phyloP scores from a whole-genome alignment of 805 yeast genomes.

The Ogataea wickerhamii region DNA sequence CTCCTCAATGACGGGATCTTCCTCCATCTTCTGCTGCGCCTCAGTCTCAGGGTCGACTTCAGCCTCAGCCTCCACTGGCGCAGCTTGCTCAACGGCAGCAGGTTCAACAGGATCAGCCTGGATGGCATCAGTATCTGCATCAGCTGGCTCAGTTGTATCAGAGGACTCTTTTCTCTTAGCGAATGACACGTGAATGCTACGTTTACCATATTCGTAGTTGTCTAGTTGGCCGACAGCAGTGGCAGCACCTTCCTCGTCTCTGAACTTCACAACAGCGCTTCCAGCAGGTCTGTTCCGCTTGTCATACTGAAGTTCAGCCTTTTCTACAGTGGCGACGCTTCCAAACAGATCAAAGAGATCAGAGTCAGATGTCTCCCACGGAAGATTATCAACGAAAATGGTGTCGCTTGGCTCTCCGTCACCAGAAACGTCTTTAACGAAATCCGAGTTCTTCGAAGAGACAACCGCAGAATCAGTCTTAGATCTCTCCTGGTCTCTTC shows the following conservation, averaged over 20 bases:
- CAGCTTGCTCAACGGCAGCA: neutral
- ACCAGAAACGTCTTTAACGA: constrained; percentile 64
- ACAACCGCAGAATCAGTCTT: constrained; percentile 16
- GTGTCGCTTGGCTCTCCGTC: constrained; percentile 57
- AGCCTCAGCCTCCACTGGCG: neutral
- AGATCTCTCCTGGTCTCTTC: constrained; percentile 18
- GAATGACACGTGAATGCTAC: constrained; percentile 64
- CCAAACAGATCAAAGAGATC: constrained; percentile 84
- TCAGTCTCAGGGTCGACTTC: neutral
- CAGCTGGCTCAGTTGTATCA: constrained; percentile 5
- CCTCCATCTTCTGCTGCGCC: constrained; percentile 13
- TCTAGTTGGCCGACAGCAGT: constrained; percentile 71
- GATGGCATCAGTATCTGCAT: neutral
- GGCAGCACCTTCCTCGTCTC: constrained; percentile 62
- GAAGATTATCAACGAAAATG: constrained; percentile 74
- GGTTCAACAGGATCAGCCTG: constrained; percentile 2
- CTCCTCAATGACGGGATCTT: constrained; percentile 10
- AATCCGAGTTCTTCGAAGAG: constrained; percentile 43
- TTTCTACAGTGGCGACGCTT: constrained; percentile 69
- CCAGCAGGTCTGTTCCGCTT: constrained; percentile 71
- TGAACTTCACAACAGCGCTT: constrained; percentile 79
- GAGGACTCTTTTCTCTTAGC: constrained; percentile 41
- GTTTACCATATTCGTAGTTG: constrained; percentile 80
- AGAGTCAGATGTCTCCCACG: constrained; percentile 82
- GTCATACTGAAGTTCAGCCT: constrained; percentile 71